Evolutionary conservation across 2,329 filamentous ascomycete species (phyloP).

Genomic region (Thelonectria discophora): DNA sequence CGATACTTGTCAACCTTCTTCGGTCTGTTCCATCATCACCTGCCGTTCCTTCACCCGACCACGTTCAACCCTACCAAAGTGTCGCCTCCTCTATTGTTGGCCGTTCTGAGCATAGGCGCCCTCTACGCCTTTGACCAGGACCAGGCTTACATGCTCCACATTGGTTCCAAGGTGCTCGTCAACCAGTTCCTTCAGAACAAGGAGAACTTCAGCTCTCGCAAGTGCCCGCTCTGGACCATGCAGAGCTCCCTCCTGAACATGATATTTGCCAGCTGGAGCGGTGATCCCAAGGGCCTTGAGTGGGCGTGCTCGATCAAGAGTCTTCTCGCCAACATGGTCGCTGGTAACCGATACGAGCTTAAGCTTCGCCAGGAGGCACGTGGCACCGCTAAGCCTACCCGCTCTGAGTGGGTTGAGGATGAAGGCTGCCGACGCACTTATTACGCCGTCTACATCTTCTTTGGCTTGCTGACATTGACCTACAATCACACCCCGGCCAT

Average conservation of each 20-base stretch:
- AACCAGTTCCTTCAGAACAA: slow-evolving; percentile 98
- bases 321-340: slow-evolving; percentile 97
- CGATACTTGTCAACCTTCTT: slow-evolving; percentile 96
- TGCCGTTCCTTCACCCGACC: slow-evolving; percentile 93
- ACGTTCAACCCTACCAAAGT: slow-evolving; percentile 85
- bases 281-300: slow-evolving; percentile 94
- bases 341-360: slow-evolving; percentile 94
- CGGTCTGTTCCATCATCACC: slow-evolving; percentile 93
- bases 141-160: slow-evolving; percentile 95
- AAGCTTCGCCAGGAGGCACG: slow-evolving; percentile 92
- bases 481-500: slow-evolving; percentile 99
- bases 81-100: slow-evolving; percentile 84
- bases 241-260: slow-evolving; percentile 97
- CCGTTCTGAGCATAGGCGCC: slow-evolving; percentile 93
- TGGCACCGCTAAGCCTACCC: slow-evolving; percentile 76
- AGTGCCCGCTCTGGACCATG: slow-evolving; percentile 98
- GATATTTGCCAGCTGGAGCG: slow-evolving; percentile 99
- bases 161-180: slow-evolving; percentile 95
- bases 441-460: slow-evolving; percentile 99
- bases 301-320: slow-evolving; percentile 99
- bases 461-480: slow-evolving; percentile 90
- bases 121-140: slow-evolving; percentile 98
- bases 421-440: slow-evolving; percentile 97
- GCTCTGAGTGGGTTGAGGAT: slow-evolving; percentile 94
- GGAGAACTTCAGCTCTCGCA: slow-evolving; percentile 97